Conservation (phyloP, 148 eudicot genomes). For the Fagopyrum tataricum region DNA sequence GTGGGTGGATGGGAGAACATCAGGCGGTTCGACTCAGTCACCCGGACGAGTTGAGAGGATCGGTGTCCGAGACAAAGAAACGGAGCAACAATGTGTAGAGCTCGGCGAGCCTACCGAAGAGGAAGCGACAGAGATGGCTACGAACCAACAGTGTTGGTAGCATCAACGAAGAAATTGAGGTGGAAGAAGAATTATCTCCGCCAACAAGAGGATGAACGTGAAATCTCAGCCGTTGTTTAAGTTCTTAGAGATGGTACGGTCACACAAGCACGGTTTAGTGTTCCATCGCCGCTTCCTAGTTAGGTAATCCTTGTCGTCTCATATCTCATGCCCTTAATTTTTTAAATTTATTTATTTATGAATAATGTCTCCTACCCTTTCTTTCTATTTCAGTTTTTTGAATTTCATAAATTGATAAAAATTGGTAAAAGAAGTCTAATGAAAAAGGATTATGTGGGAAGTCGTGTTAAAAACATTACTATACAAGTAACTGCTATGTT, state of each 20-base stretch:
- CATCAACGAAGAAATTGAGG: constrained; percentile 27
- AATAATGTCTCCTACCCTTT: no score
- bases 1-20: constrained; percentile 15
- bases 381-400: not conserved
- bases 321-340: not conserved
- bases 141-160: constrained; percentile 9
- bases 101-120: constrained; percentile 42
- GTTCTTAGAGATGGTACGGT: constrained; percentile 37
- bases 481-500: not conserved
- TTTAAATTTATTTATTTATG: not conserved
- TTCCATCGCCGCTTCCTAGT: constrained; percentile 34
- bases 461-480: not conserved
- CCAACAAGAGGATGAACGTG: constrained; percentile 10
- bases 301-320: constrained; percentile 31
- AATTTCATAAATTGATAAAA: not conserved
- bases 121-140: constrained; percentile 26
- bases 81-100: constrained; percentile 49
- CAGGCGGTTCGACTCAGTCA: constrained; percentile 20
- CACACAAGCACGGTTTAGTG: constrained; percentile 25
- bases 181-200: not conserved
- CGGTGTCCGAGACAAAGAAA: constrained; percentile 31
- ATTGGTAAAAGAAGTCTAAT: not conserved
- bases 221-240: constrained; percentile 35
- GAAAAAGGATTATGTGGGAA: not conserved
- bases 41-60: constrained; percentile 35